Evolutionary conservation across 2,329 filamentous ascomycete genomes (phyloP).

Genomic region (Nemania bipapillata): DNA sequence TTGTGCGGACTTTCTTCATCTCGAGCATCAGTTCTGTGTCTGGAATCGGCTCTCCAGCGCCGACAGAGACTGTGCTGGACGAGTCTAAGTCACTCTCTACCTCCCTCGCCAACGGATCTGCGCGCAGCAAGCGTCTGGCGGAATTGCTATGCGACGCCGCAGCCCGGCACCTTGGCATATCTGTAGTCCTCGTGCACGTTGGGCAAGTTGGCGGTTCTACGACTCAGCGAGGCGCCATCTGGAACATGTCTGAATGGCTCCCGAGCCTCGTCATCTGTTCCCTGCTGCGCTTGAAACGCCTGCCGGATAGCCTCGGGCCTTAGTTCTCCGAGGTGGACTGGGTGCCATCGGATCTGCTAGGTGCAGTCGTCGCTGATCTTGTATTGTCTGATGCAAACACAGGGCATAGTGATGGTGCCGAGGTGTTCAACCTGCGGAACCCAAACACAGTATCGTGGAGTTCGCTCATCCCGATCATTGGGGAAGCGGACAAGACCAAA

Average conservation of each 20-base stretch:
- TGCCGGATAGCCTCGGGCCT: slow-evolving; percentile 26
- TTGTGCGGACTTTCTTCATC: slow-evolving; percentile 22
- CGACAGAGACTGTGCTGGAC: slow-evolving; percentile 15
- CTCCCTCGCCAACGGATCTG: slow-evolving; percentile 17
- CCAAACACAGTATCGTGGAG: slow-evolving; percentile 12
- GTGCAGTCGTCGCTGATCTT: slow-evolving; percentile 23
- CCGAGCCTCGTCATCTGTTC: slow-evolving; percentile 33
- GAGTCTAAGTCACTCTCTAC: background rate
- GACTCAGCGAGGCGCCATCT: slow-evolving; percentile 16
- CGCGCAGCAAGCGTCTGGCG: slow-evolving; percentile 25
- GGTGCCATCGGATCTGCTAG: slow-evolving; percentile 31
- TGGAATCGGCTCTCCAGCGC: background rate
- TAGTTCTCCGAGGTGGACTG: slow-evolving; percentile 32
- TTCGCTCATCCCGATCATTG: slow-evolving; percentile 15
- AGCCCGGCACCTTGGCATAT: background rate
- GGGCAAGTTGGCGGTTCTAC: slow-evolving; percentile 30
- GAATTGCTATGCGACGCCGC: slow-evolving; percentile 28
- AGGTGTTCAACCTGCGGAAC: slow-evolving; percentile 32
- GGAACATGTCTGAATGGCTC: slow-evolving; percentile 30
- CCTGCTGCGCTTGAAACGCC: slow-evolving; percentile 1
- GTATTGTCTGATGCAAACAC: background rate
- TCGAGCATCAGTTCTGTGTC: slow-evolving; percentile 28
- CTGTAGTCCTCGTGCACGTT: slow-evolving; percentile 12
- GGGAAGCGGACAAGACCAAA: background rate
- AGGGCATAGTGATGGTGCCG: background rate